Evolutionary conservation across 108 stramenopile species (phyloP).

Genomic region (Cylindrotheca closterium): DNA sequence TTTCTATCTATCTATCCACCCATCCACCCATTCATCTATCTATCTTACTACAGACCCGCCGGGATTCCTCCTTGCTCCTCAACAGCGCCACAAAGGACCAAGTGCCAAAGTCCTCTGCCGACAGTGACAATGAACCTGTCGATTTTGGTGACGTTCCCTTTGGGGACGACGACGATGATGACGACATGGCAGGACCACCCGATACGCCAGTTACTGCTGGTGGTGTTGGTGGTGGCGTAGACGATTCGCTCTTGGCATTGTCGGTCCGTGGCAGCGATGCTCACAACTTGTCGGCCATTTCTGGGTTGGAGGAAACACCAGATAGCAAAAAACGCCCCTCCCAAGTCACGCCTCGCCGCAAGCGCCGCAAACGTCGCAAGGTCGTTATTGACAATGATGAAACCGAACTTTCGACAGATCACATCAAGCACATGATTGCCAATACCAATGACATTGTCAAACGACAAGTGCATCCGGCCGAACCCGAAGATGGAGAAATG

Average conservation of each 20-base stretch:
- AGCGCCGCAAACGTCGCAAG: conserved; percentile 74
- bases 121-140: conserved; percentile 16
- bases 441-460: conserved; percentile 74
- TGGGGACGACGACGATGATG: conserved; percentile 41
- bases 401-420: conserved; percentile 72
- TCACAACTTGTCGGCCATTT: conserved; percentile 2
- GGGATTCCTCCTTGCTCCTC: conserved; percentile 10
- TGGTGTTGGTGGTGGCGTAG: conserved; percentile 31
- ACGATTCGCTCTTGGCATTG: conserved; percentile 42
- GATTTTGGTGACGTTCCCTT: conserved; percentile 46
- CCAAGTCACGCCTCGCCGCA: conserved; percentile 30
- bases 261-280: neutral
- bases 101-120: neutral
- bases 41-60: conserved; percentile 17
- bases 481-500: conserved; percentile 46
- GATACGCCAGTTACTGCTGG: conserved; percentile 3
- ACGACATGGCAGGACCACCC: neutral
- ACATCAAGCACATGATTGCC: conserved; percentile 73
- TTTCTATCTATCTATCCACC: neutral
- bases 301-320: neutral
- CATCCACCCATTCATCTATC: no score
- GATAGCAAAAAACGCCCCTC: conserved; percentile 14
- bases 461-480: conserved; percentile 54
- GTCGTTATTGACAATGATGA: conserved; percentile 83
- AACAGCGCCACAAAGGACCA: neutral